Conservation (phyloP, 163 green algal genomes). For the Smithsoniella earleae region DNA sequence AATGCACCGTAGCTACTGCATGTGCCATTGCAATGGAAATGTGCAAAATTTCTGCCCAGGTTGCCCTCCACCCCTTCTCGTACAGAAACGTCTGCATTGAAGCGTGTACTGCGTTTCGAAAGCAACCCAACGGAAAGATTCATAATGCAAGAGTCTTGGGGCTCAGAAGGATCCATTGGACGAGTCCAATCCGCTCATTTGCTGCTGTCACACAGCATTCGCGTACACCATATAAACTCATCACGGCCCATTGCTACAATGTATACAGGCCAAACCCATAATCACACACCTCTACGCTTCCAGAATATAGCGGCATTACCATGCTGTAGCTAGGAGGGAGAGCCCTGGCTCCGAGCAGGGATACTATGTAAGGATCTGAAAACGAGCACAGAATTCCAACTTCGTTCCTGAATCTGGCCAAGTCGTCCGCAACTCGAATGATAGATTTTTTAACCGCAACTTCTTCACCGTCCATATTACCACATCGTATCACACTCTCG, state of each 20-base stretch:
- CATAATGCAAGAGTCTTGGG: too few relatives aligned
- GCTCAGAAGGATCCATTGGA: too few relatives aligned
- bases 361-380: constrained; percentile 48
- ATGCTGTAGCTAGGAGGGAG: constrained; percentile 56
- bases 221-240: too few relatives aligned
- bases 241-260: too few relatives aligned
- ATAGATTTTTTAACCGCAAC: constrained; percentile 35
- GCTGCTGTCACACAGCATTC: too few relatives aligned
- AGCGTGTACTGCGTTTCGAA: background rate
- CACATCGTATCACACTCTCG: constrained; percentile 27
- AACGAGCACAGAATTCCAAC: constrained; percentile 45
- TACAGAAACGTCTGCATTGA: constrained; percentile 40
- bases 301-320: constrained; percentile 49
- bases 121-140: too few relatives aligned
- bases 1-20: constrained; percentile 50
- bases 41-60: constrained; percentile 28
- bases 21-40: constrained; percentile 44
- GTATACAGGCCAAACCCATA: too few relatives aligned
- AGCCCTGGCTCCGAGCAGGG: constrained; percentile 37
- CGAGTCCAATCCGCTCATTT: too few relatives aligned
- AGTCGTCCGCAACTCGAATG: constrained; percentile 42
- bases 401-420: constrained; percentile 61
- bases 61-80: constrained; percentile 43
- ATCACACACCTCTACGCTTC: constrained; percentile 34
- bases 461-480: background rate